A percentile compares a stretch with the other conserved stretches of the same genome.
Evolutionary conservation across 2,329 filamentous ascomycete species (phyloP).

Genomic region (Gnomoniopsis smithogilvyi): DNA sequence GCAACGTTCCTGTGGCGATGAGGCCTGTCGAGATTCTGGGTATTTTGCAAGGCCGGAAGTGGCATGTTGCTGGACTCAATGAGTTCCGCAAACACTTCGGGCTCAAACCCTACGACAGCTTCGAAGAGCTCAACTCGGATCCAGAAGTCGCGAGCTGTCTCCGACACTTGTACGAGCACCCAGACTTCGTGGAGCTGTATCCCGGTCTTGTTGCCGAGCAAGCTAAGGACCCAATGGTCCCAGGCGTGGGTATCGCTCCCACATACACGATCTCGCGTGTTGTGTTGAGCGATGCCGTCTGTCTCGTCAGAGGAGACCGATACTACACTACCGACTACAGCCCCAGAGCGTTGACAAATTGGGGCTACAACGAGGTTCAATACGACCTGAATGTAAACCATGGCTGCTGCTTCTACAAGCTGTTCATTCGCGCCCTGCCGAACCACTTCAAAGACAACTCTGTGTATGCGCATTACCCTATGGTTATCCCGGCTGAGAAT

Average conservation of each 20-base stretch:
- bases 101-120: constrained; percentile 70
- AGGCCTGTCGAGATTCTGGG: constrained; percentile 76
- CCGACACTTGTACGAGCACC: constrained; percentile 69
- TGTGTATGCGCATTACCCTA: constrained; percentile 78
- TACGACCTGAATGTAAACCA: constrained; percentile 73
- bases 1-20: constrained; percentile 71
- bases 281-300: constrained; percentile 73
- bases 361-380: constrained; percentile 74
- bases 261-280: constrained; percentile 76
- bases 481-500: constrained; percentile 69
- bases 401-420: constrained; percentile 81
- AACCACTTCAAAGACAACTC: constrained; percentile 75
- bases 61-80: constrained; percentile 76
- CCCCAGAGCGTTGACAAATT: constrained; percentile 73
- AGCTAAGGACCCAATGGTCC: constrained; percentile 69
- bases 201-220: constrained; percentile 75
- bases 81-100: constrained; percentile 83
- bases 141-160: constrained; percentile 65
- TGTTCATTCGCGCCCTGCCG: constrained; percentile 76
- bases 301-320: constrained; percentile 73
- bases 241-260: constrained; percentile 71
- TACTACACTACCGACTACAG: constrained; percentile 79
- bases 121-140: constrained; percentile 82
- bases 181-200: constrained; percentile 78
- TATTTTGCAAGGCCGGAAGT: constrained; percentile 72